Evolutionary conservation across 169 alveolate genomes (phyloP).

Genomic region (Cryptosporidium ubiquitum): DNA sequence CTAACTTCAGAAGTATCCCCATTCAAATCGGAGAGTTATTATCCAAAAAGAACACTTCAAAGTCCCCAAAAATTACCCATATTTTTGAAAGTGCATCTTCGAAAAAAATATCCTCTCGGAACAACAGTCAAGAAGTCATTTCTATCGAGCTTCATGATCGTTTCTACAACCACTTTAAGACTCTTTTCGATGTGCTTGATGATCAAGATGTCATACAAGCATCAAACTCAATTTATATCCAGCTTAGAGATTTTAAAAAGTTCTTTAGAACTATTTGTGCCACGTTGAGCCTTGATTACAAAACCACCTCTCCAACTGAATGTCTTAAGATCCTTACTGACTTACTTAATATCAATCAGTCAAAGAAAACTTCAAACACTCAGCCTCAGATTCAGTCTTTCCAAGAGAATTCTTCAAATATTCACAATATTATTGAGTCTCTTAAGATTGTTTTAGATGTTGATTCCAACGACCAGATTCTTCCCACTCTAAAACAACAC

Average conservation of each 20-base stretch:
- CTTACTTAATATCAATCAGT: not conserved
- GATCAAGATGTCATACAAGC: conserved; percentile 71
- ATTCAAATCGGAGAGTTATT: conserved; percentile 21
- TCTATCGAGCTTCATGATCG: conserved; percentile 50
- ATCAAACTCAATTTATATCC: conserved; percentile 61
- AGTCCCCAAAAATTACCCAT: conserved; percentile 15
- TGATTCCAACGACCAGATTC: conserved; percentile 53
- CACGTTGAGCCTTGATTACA: conserved; percentile 36
- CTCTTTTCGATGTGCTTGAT: conserved; percentile 58
- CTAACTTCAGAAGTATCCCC: conserved; percentile 63
- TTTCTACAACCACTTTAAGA: conserved; percentile 62
- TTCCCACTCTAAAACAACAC: conserved; percentile 68
- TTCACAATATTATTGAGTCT: conserved; percentile 28
- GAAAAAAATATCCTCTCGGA: not conserved
- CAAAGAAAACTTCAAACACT: not conserved
- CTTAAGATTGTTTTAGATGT: conserved; percentile 61
- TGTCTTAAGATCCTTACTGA: conserved; percentile 44
- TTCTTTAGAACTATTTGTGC: conserved; percentile 29
- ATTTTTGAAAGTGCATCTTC: conserved; percentile 26
- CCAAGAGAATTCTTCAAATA: conserved; percentile 12
- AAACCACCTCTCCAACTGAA: conserved; percentile 38
- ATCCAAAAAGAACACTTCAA: not conserved
- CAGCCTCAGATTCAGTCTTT: conserved; percentile 53
- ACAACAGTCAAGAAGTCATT: not conserved
- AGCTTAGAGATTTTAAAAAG: conserved; percentile 56